Evolutionary conservation across 805 yeast species (phyloP), one percentile per base, ranked within the genome.

Genomic region (Cyberlindnera maritima): DNA sequence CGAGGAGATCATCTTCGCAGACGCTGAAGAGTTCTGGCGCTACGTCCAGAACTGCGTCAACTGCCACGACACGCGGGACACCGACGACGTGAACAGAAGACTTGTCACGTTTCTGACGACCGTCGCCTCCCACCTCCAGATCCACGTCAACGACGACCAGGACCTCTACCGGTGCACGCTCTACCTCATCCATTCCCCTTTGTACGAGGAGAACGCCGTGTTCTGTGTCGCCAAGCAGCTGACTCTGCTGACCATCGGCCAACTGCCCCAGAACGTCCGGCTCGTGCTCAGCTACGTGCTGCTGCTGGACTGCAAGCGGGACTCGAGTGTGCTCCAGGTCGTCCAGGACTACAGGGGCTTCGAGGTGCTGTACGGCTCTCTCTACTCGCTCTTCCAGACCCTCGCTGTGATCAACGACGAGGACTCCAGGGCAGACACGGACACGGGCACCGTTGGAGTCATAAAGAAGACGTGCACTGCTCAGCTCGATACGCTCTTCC

Each of bases 261-360:
- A 61, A 2, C 47, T 71, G 32, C 70, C 68, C 14, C 55, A 61
- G 48, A 64, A 64, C 46, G 62, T 70, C 60, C 67, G 72, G 41
- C 65, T 73, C 29, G 56, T 76, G 4, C 63, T 74, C 10, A 71
- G 76, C 26, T 72, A 74, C 39, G 59, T 75, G 14, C 54, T 77
- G 18, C 57, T 77, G 25, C 61, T 74, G 44, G 79, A 76, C 50
- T 69, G 76, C 14, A 70, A 75, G 47, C 56, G 60, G 32, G 70
- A 77, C 54, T 55, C 68, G 3, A 56, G 67, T 5, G 66, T 79
- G 1, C 55, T 79, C 35, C 74, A 70, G 35, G 63, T 72, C 33
- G 60, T 83, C 53, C 68, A 75, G 39, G 76, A 80, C 37, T 81
- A 68, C 52, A 75, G 75, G 38, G 85, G 85, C 0, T 75, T 79